Base-by-base conservation (phyloP, 2,329 filamentous ascomycete genomes). In the Colletotrichum tanaceti region DNA sequence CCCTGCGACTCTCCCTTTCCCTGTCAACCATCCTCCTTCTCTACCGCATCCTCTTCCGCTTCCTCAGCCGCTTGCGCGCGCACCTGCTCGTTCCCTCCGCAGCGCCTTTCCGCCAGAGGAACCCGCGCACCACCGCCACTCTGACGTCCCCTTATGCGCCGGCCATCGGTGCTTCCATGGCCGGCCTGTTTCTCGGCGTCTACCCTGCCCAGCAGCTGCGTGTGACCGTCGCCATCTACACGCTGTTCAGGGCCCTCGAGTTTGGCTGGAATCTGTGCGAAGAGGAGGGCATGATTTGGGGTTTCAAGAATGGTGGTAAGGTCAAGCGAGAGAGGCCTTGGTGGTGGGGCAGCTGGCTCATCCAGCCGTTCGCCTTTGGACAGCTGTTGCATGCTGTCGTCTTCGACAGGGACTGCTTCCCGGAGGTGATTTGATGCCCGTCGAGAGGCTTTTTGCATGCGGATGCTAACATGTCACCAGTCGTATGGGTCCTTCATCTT, bases 21-120 rank as follows among this genome's bases (percentile, higher is more conserved):
- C 85, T 98, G 16, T 94, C 94, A 18, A 87, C 92, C 3, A 93
- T 98, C 71, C 86, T 98, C 22, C 88, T 98, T 50, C 88, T 97
- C 70, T 96, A 99, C 78, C 90, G 96, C 38, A 85, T 97, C 1
- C 89, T 98, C 32, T 93, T 95, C 81, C 93, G 95, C 68, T 97
- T 98, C 84, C 92, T 98, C 74, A 87, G 88, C 32, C 89, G 93
- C 35, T 83, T 98, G 50, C 90, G 95, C 55, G 85, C 87, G 1
- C 93, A 93, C 71, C 85, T 99, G 4, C 88, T 97, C 49, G 90
- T 91, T 43, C 87, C 93, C n/a, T 88, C 93, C 65, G 93, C 94
- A 1, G 86, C 87, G 63, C 91, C 93, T 0, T 98, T 98, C 79
- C 88, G 94, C 16, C 84, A 86, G 65, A 91, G 95, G 62, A 98